Base-by-base conservation (phyloP, 106 monocot genomes). In the Triglochin maritima region DNA sequence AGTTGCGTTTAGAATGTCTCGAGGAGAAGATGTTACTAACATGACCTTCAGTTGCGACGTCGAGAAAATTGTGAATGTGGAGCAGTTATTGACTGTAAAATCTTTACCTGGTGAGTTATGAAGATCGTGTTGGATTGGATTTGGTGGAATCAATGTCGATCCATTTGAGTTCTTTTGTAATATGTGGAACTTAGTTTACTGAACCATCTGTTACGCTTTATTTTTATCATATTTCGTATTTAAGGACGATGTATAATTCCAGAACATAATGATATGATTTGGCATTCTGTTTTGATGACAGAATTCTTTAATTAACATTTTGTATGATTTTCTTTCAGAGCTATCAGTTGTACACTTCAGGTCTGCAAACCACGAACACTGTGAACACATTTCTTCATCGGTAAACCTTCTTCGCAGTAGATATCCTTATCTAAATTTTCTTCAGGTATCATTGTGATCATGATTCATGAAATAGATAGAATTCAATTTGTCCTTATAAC, bases 1-100 rank as follows among this genome's bases (percentile, higher is more conserved):
- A 60, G 63, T 89, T 50, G 77, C 86, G 44, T 60, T 88, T 67
- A 86, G 86, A 69, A 76, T 71, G 56, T 83, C 84, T 8, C 71
- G 86, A 48, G 88, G 88, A 3, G 86, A 81, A 65, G 82, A 86
- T 17, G 79, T 86, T 49, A 82, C 86, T 6, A 89, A 86, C 64
- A 69, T 93, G 78, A 89, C 81, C 48, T 86, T 84, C 73, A 86
- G 88, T n/a, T 86, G 86, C 41, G 81, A 84, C 63, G 88, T 89
- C 6, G 93, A 86, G 60, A 62, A 73, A 50, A 76, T 89, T 11
- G 59, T 79, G 5, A 73, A 63, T 14, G 12, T 66, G 42, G 93
- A 93, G 13, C 93, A 89, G 63, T 86, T 89, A 13, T 67, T 64
- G 42, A 78, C 81, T n/a, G 86, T 81, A 42, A 70, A 82, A 49